Conservation (phyloP, 495 filamentous ascomycete species). For the Extremus antarcticus region DNA sequence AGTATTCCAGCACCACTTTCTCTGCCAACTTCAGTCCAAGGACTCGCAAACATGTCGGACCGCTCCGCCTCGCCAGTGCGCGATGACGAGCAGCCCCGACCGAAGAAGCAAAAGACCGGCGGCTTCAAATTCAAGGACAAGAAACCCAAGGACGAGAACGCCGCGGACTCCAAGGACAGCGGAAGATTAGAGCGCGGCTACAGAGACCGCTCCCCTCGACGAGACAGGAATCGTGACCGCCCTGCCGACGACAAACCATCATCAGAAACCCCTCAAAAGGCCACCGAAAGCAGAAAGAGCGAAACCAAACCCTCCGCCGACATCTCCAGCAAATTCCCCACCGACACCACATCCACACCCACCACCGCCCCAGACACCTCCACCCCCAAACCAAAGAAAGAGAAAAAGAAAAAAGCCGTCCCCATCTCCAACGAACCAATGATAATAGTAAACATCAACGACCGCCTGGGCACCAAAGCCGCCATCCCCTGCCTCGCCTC, state of each 20-base stretch:
- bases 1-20: too few species aligned
- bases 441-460: conserved; percentile 88
- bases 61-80: conserved; percentile 10
- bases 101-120: conserved; percentile 15
- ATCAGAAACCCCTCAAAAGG: background rate
- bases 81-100: background rate
- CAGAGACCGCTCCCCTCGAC: conserved; percentile 9
- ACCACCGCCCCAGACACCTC: background rate
- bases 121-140: conserved; percentile 21
- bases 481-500: conserved; percentile 74
- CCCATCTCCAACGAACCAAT: conserved; percentile 53
- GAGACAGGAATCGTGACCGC: conserved; percentile 11
- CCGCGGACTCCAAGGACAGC: background rate
- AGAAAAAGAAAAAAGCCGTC: conserved; percentile 23
- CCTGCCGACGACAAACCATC: background rate
- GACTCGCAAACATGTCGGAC: background rate
- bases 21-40: too few species aligned
- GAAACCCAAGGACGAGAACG: conserved; percentile 5
- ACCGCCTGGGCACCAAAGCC: conserved; percentile 81
- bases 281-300: background rate
- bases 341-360: background rate
- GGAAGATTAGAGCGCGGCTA: conserved; percentile 16
- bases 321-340: background rate
- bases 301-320: background rate
- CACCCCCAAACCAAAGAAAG: conserved; percentile 3